A percentile compares a stretch with the other conserved stretches of the same genome.
phyloP scores from a whole-genome alignment of 1,139 yeast species.

The Diutina ranongensis region DNA sequence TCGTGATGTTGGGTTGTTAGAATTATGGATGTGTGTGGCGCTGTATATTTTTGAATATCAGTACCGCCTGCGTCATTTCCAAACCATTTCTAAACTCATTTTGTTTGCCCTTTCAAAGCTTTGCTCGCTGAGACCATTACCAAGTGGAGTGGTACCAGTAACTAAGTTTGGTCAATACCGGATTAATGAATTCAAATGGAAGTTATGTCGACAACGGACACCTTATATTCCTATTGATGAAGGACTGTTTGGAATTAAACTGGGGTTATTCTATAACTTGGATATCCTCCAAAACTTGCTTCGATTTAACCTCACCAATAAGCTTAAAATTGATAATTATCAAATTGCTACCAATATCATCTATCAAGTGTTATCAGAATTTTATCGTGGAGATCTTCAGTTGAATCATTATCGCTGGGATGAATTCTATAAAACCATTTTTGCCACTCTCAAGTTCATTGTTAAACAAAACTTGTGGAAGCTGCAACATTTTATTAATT shows the following conservation, averaged over 20 bases:
- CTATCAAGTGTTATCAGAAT: constrained; percentile 15
- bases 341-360: constrained; percentile 16
- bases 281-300: constrained; percentile 27
- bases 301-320: constrained; percentile 28
- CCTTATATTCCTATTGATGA: constrained; percentile 23
- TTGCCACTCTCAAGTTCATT: constrained; percentile 9
- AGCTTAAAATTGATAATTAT: constrained; percentile 20
- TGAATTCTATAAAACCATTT: constrained; percentile 9
- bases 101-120: constrained; percentile 4
- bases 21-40: constrained; percentile 25
- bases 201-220: constrained; percentile 27
- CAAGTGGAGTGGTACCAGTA: constrained; percentile 11
- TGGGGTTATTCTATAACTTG: constrained; percentile 24
- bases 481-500: constrained; percentile 8
- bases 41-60: constrained; percentile 30
- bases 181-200: constrained; percentile 31
- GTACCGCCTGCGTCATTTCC: constrained; percentile 14
- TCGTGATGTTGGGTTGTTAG: constrained; percentile 17
- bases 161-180: constrained; percentile 13
- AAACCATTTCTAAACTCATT: constrained; percentile 8
- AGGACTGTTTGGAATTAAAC: constrained; percentile 17
- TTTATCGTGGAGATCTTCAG: constrained; percentile 9
- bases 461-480: constrained; percentile 8
- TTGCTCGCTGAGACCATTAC: constrained; percentile 17
- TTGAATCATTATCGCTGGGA: constrained; percentile 10